These are phyloP conservation scores for Catunica adiposa DNA, from an alignment of 2,329 filamentous ascomycete genomes.

Conservation along the genomic window DNA sequence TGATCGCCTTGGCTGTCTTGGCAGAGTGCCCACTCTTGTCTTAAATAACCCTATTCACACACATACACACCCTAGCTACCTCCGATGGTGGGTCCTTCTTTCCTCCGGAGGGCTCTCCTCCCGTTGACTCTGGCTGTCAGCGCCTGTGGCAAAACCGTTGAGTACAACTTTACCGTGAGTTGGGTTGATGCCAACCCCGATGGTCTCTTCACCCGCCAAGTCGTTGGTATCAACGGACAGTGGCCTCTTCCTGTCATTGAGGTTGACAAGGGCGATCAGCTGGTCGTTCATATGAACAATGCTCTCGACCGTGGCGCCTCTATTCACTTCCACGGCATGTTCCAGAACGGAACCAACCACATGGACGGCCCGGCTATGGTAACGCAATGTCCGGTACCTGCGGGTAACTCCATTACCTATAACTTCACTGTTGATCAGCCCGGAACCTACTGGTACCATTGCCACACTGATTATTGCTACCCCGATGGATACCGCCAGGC, in stretches of 20 bases:
- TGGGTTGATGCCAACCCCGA: slow-evolving; percentile 48
- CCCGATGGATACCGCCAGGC: slow-evolving; percentile 41
- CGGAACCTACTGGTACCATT: slow-evolving; percentile 49
- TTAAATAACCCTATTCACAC: neutral
- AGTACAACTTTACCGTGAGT: slow-evolving; percentile 41
- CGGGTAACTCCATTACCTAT: slow-evolving; percentile 38
- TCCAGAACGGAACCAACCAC: slow-evolving; percentile 36
- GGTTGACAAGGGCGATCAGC: slow-evolving; percentile 35
- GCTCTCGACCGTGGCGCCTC: slow-evolving; percentile 34
- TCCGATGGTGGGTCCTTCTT: slow-evolving; percentile 1
- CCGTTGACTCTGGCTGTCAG: slow-evolving; percentile 20
- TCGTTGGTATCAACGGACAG: slow-evolving; percentile 47
- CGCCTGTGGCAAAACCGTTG: slow-evolving; percentile 25
- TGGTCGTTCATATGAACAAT: slow-evolving; percentile 34
- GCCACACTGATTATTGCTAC: slow-evolving; percentile 33
- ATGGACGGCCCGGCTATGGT: slow-evolving; percentile 44
- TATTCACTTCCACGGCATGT: slow-evolving; percentile 45
- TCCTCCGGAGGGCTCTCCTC: slow-evolving; percentile 5
- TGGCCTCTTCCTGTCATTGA: slow-evolving; percentile 47
- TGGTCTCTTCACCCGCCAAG: slow-evolving; percentile 35
- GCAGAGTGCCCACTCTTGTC: neutral
- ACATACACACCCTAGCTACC: neutral
- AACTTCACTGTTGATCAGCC: slow-evolving; percentile 39
- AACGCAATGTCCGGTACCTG: slow-evolving; percentile 39
- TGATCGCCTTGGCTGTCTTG: slow-evolving; percentile 6